Conservation (phyloP, 2,329 filamentous ascomycete genomes). For the Hymenoscyphus salicellus region DNA sequence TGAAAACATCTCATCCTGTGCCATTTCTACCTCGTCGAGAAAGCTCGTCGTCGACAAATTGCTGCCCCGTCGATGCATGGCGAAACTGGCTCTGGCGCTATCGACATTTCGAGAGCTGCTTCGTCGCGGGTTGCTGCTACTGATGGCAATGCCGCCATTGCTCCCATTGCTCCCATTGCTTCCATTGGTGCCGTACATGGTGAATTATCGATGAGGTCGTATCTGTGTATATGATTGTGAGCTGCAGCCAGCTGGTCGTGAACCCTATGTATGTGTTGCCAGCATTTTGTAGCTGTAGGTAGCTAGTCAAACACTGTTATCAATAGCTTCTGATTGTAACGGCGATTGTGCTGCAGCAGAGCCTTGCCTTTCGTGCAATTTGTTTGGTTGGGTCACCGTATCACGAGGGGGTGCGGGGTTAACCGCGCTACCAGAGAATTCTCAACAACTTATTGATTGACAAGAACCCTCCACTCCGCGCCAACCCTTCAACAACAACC, state of each 20-base stretch:
- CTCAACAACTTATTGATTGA: constrained; percentile 16
- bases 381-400: not conserved
- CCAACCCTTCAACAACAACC: constrained; percentile 3
- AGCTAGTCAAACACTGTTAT: too few relatives aligned
- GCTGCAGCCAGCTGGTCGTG: constrained; percentile 14
- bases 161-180: constrained; percentile 27
- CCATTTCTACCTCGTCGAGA: constrained; percentile 97
- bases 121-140: constrained; percentile 24
- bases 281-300: constrained; percentile 4
- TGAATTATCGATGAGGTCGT: not conserved
- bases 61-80: constrained; percentile 62
- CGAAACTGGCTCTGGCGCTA: constrained; percentile 29
- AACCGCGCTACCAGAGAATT: constrained; percentile 11
- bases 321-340: not conserved
- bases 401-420: not conserved
- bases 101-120: constrained; percentile 34
- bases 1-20: constrained; percentile 91
- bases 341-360: not conserved
- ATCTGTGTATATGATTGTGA: constrained; percentile 1
- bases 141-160: constrained; percentile 27
- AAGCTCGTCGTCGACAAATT: constrained; percentile 76
- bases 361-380: not conserved
- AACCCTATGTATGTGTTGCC: not conserved
- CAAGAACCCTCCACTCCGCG: not conserved
- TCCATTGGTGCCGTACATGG: constrained; percentile 3